Percentiles rank a stretch among this genome's conserved stretches.
phyloP scores from a whole-genome alignment of 2,329 filamentous ascomycete genomes.

The Gliomastix tumulicola region DNA sequence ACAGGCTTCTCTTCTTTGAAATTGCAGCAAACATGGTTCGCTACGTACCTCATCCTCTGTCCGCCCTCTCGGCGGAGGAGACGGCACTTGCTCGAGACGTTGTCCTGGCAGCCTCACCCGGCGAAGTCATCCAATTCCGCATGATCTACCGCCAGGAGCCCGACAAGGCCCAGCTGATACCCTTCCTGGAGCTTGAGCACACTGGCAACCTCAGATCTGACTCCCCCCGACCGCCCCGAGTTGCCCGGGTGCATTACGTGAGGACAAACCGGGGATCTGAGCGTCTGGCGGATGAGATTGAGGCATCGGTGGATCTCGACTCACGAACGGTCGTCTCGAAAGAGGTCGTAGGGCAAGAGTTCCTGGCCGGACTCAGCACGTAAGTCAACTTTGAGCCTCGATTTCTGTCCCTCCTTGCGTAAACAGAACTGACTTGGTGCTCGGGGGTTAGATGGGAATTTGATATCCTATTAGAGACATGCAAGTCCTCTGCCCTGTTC shows the following conservation, averaged over 20 bases:
- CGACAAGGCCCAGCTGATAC: slow-evolving; percentile 35
- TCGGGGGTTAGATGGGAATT: slow-evolving; percentile 19
- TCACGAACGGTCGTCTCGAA: slow-evolving; percentile 13
- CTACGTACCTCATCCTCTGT: slow-evolving; percentile 21
- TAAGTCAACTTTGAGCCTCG: slow-evolving; percentile 8
- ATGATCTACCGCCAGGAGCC: slow-evolving; percentile 44
- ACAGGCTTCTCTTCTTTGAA: too few species aligned
- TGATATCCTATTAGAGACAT: slow-evolving; percentile 21
- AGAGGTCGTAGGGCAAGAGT: slow-evolving; percentile 16
- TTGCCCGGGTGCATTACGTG: slow-evolving; percentile 32
- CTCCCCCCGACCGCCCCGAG: slow-evolving; percentile 21
- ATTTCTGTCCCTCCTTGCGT: background rate
- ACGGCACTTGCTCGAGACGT: slow-evolving; percentile 23
- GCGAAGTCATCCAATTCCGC: slow-evolving; percentile 32
- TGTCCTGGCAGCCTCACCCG: slow-evolving; percentile 18
- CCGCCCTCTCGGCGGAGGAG: slow-evolving; percentile 17
- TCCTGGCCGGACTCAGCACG: slow-evolving; percentile 20
- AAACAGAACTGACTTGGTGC: background rate
- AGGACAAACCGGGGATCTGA: slow-evolving; percentile 6
- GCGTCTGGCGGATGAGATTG: slow-evolving; percentile 7
- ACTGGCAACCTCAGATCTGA: slow-evolving; percentile 17
- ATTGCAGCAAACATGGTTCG: background rate
- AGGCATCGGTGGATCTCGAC: slow-evolving; percentile 24
- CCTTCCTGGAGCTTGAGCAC: slow-evolving; percentile 37
- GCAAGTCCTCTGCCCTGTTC: slow-evolving; percentile 18